Evolutionary conservation across 345 rosid species (phyloP), one percentile per base, ranked within the genome.

Genomic region (Eutrema yunnanense): DNA sequence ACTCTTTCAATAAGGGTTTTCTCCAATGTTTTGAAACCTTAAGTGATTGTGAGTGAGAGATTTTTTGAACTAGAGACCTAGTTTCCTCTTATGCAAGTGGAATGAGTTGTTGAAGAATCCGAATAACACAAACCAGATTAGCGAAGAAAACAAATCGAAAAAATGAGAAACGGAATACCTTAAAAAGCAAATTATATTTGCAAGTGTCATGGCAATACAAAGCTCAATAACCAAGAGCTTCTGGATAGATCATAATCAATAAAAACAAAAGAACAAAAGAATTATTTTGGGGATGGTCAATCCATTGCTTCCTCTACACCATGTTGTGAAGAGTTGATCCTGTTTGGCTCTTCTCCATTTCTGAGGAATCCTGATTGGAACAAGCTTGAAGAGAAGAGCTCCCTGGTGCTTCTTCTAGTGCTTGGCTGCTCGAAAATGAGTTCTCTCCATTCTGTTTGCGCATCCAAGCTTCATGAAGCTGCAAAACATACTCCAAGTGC

Each of bases 401-500:
- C 76, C 65, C 76, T 0, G 50, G 58, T 0, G 73, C 75, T 63
- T 72, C 82, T 76, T 72, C 78, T 67, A 79, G 4, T 0, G 81
- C 83, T 66, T 74, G 83, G 70, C 81, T 79, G 41, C 84, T 80
- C 6, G 84, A 75, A 65, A 77, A 72, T 42, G 87, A 80, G 73
- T 79, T 67, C 32, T 79, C 80, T 27, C 70, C 56, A 16, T 75
- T 77, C 64, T 75, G 77, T 73, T 81, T 40, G 0, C 48, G 79
- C 27, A 86, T 30, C 98, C 96, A 90, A 67, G 87, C 88, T 73
- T 90, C 86, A 10, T 93, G 96, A 73, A 93, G 83, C 69, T 90
- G 97, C 82, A 87, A 74, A n/a, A 85, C 94, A 55, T 84, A 90
- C 78, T 89, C 97, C 83, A 93, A 81, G 43, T 89, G 89, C 97